Evolutionary conservation across 2,329 filamentous ascomycete species (phyloP).

Genomic region (Aureobasidium melanogenum): DNA sequence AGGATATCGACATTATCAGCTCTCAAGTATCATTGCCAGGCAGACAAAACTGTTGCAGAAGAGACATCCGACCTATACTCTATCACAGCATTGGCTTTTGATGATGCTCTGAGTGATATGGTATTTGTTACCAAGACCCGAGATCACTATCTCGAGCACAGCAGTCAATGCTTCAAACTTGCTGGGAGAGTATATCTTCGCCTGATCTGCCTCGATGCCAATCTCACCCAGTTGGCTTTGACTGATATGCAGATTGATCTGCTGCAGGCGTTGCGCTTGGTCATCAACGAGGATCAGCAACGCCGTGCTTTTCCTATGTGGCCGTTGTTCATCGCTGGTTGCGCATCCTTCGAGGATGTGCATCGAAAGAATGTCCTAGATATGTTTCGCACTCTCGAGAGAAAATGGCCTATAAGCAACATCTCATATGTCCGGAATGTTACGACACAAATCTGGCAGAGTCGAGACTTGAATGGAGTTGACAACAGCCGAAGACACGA

Average conservation of each 20-base stretch:
- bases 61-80: neutral
- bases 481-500: neutral
- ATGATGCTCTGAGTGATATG: neutral
- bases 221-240: neutral
- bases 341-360: neutral
- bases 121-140: neutral
- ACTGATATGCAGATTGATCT: neutral
- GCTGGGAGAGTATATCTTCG: neutral
- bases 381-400: neutral
- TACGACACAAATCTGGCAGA: neutral
- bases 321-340: constrained; percentile 3
- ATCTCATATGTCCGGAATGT: neutral
- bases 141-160: neutral
- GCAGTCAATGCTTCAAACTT: neutral
- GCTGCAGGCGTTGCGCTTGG: neutral
- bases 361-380: neutral
- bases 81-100: neutral
- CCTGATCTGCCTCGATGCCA: neutral
- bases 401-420: constrained; percentile 1
- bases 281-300: neutral
- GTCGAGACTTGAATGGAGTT: neutral
- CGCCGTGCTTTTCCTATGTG: constrained; percentile 1
- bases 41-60: neutral
- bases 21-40: neutral
- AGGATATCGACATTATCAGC: constrained; percentile 1